Conservation (phyloP, 768 basidiomycete species). For the Mycena galericulata region DNA sequence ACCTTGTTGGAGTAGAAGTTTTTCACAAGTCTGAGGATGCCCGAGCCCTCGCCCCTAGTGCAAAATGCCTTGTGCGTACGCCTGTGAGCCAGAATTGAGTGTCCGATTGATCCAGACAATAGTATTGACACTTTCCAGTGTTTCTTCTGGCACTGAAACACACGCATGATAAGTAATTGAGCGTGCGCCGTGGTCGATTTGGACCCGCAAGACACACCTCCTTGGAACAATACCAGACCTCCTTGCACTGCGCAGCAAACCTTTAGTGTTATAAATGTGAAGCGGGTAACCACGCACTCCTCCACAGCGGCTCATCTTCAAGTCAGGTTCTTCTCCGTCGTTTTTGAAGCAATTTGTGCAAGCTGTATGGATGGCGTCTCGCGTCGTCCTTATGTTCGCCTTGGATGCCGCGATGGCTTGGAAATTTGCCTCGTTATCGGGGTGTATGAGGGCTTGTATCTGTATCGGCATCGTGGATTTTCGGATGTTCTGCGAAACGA, state of each 20-base stretch:
- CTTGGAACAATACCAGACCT: constrained; percentile 18
- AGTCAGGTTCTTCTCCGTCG: background rate
- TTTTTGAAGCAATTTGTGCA: constrained; percentile 17
- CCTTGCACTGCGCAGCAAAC: constrained; percentile 15
- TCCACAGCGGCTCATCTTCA: background rate
- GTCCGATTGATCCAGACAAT: too few relatives aligned
- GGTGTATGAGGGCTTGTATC: background rate
- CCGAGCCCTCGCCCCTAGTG: constrained; percentile 3
- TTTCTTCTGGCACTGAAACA: constrained; percentile 9
- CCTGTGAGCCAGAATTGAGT: background rate
- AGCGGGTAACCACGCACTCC: background rate
- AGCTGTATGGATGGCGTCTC: background rate
- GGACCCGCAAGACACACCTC: constrained; percentile 6
- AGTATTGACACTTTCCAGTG: constrained; percentile 1
- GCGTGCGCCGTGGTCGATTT: too few relatives aligned
- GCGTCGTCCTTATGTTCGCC: background rate
- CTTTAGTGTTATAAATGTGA: background rate
- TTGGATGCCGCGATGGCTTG: background rate
- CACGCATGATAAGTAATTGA: background rate
- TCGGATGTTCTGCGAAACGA: background rate
- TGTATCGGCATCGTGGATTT: background rate
- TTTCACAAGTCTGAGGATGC: constrained; percentile 9
- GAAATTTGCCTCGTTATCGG: constrained; percentile 13
- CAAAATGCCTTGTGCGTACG: constrained; percentile 9
- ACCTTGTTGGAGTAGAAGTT: constrained; percentile 8